These are phyloP conservation scores for Avena sativa DNA, from an alignment of 176 grass and related monocot genomes.

Conservation along the genomic window DNA sequence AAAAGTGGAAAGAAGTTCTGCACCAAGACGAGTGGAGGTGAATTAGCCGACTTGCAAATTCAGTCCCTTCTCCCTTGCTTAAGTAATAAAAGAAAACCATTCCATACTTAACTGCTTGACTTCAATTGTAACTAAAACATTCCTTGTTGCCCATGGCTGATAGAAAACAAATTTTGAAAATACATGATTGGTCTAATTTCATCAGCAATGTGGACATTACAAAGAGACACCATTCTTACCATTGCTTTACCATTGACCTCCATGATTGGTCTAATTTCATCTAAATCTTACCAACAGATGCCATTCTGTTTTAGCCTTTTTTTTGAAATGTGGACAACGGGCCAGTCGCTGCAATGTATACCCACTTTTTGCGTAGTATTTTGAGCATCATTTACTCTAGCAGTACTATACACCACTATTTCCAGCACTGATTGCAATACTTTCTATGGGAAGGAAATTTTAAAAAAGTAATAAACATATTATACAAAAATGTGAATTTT, in stretches of 20 bases:
- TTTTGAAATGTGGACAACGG: background rate
- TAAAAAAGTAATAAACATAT: background rate
- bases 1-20: slow-evolving; percentile 99
- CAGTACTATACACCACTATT: background rate
- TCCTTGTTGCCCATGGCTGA: background rate
- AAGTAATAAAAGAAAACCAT: background rate
- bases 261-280: too few species aligned
- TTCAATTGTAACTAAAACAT: slow-evolving; percentile 11
- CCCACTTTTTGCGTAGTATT: background rate
- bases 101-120: background rate
- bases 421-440: background rate
- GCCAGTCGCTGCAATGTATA: background rate
- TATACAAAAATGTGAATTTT: background rate
- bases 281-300: too few species aligned
- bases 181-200: too few species aligned
- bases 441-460: background rate
- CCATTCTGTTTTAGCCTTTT: too few species aligned
- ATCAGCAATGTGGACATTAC: too few species aligned
- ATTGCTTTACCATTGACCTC: too few species aligned
- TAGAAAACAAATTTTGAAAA: background rate
- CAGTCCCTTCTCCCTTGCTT: background rate
- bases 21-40: slow-evolving; percentile 99
- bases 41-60: slow-evolving; percentile 15
- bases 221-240: too few species aligned
- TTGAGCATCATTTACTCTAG: background rate